phyloP scores from a whole-genome alignment of 495 filamentous ascomycete genomes.

The Echria macrotheca region DNA sequence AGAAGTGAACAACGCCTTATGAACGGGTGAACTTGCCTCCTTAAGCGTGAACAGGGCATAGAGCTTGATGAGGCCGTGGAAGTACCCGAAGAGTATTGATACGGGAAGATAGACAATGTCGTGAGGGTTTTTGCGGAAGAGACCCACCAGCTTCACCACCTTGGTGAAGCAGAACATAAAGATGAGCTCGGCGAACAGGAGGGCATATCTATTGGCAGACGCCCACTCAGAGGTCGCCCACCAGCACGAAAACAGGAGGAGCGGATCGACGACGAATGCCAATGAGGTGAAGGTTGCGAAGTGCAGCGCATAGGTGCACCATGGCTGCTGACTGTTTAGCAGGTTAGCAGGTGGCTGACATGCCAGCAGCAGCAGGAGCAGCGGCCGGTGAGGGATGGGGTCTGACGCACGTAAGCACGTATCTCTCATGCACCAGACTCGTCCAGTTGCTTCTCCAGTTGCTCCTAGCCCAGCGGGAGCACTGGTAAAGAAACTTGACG shows the following conservation, averaged over 20 bases:
- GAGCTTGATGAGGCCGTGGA: slow-evolving; percentile 72
- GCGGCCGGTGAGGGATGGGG: too few species aligned
- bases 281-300: slow-evolving; percentile 68
- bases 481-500: slow-evolving; percentile 69
- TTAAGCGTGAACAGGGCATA: slow-evolving; percentile 66
- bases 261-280: slow-evolving; percentile 57
- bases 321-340: slow-evolving; percentile 60
- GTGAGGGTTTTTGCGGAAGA: slow-evolving; percentile 64
- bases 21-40: slow-evolving; percentile 46
- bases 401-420: slow-evolving; percentile 61
- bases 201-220: slow-evolving; percentile 31
- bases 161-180: slow-evolving; percentile 60
- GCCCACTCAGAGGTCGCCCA: slow-evolving; percentile 43
- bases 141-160: slow-evolving; percentile 67
- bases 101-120: slow-evolving; percentile 65
- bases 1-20: slow-evolving; percentile 7
- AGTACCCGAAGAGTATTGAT: slow-evolving; percentile 73
- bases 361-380: too few species aligned
- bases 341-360: background rate
- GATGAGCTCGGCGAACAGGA: slow-evolving; percentile 46
- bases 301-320: slow-evolving; percentile 73
- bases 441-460: slow-evolving; percentile 80
- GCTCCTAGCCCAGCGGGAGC: slow-evolving; percentile 73
- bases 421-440: slow-evolving; percentile 63
- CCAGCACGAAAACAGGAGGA: slow-evolving; percentile 54